Evolutionary conservation across 768 basidiomycete genomes (phyloP).

Genomic region (Tylopilus balloui): DNA sequence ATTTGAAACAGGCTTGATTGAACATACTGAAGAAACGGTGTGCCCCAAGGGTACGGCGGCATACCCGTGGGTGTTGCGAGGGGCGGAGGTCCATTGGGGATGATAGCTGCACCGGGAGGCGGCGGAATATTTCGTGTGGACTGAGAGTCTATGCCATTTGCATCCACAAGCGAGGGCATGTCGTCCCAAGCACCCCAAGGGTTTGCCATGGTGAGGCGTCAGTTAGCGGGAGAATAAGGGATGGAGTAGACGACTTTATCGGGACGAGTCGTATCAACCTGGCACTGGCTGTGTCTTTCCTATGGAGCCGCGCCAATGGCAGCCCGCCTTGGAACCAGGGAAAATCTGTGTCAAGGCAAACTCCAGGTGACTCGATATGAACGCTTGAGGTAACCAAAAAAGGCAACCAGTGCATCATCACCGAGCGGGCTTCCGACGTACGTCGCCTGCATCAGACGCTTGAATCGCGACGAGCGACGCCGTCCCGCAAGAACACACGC

Average conservation of each 20-base stretch:
- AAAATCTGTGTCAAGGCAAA: too few relatives aligned
- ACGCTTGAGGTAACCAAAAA: conserved; percentile 7
- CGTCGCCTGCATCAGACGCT: too few relatives aligned
- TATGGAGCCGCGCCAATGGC: conserved; percentile 2
- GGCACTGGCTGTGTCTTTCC: conserved; percentile 16
- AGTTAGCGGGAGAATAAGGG: not conserved
- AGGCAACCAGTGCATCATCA: conserved; percentile 1
- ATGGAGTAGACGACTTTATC: conserved; percentile 9
- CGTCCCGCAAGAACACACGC: not conserved
- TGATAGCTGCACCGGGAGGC: conserved; percentile 17
- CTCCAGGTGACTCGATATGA: conserved; percentile 1
- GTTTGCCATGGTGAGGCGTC: conserved; percentile 14
- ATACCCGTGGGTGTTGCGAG: conserved; percentile 2
- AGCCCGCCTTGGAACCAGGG: not conserved
- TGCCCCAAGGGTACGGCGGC: conserved; percentile 13
- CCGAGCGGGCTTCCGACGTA: not conserved
- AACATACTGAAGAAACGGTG: conserved; percentile 16
- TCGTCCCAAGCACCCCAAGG: conserved; percentile 17
- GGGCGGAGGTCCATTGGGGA: conserved; percentile 12
- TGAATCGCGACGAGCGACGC: not conserved
- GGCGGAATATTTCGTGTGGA: conserved; percentile 21
- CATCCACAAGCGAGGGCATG: conserved; percentile 28
- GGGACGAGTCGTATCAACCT: conserved; percentile 15
- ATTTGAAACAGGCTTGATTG: not conserved
- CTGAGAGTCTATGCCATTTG: conserved; percentile 2